Evolutionary conservation across 2,329 filamentous ascomycete genomes (phyloP).

Genomic region (Apiospora rasikravindrae): DNA sequence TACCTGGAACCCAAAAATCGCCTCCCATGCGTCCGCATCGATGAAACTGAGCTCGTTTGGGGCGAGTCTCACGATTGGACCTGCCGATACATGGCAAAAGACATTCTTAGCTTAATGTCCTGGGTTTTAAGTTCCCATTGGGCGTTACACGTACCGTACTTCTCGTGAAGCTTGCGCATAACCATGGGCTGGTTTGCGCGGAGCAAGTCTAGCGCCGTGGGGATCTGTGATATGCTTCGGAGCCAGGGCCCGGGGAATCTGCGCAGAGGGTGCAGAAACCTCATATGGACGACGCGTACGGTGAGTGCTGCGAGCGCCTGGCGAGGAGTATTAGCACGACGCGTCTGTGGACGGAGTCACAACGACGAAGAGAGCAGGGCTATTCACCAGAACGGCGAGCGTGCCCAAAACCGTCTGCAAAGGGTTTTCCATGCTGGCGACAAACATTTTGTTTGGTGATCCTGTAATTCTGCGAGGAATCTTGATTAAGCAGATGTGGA

Average conservation of each 20-base stretch:
- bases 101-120: no score
- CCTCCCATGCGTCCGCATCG: conserved; percentile 44
- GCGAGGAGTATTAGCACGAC: background rate
- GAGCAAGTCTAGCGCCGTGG: conserved; percentile 29
- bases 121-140: no score
- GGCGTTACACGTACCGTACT: conserved; percentile 41
- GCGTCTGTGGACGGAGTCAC: no score
- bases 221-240: conserved; percentile 31
- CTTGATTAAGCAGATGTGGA: no score
- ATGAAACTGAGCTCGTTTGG: conserved; percentile 49
- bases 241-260: conserved; percentile 36
- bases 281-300: background rate
- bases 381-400: no score
- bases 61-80: conserved; percentile 46
- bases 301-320: background rate
- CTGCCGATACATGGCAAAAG: conserved; percentile 24
- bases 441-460: no score
- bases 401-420: no score
- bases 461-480: no score
- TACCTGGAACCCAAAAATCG: conserved; percentile 45
- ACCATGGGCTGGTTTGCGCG: conserved; percentile 34
- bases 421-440: no score
- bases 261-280: background rate
- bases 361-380: no score
- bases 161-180: conserved; percentile 36